These are phyloP conservation scores for Rhynchospora pubera DNA, from an alignment of 176 grass and related monocot genomes.

Conservation along the genomic window DNA sequence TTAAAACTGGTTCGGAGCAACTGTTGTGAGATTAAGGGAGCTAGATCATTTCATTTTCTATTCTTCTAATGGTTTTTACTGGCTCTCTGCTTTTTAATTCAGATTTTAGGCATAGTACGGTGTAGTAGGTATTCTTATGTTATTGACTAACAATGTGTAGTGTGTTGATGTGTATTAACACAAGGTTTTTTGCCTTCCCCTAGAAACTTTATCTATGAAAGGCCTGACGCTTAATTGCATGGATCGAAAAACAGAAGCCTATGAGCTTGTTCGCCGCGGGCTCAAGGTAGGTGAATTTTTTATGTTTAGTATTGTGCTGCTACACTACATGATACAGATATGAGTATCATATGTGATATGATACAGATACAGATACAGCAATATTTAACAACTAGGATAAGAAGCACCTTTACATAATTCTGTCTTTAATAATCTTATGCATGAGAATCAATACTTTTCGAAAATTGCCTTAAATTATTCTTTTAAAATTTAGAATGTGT, in stretches of 20 bases:
- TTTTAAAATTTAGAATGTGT: not conserved
- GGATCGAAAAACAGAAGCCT: conserved; percentile 96
- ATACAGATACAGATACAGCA: not conserved
- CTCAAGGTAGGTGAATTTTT: conserved; percentile 52
- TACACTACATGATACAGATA: not conserved
- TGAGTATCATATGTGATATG: not conserved
- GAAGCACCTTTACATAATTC: not conserved
- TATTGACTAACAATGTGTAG: not conserved
- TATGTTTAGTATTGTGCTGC: not conserved
- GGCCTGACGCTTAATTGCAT: conserved; percentile 98
- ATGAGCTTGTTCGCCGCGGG: conserved; percentile 94
- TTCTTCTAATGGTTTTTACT: not conserved
- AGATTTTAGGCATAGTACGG: not conserved
- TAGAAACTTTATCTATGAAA: conserved; percentile 99
- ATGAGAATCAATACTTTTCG: not conserved
- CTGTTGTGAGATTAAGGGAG: not conserved
- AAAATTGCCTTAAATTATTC: not conserved
- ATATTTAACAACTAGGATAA: not conserved
- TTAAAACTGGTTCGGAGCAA: not conserved
- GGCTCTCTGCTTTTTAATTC: not conserved
- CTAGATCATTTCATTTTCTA: not conserved
- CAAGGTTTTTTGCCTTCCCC: conserved; percentile 8
- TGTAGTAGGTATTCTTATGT: not conserved
- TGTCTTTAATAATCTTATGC: not conserved
- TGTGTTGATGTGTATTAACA: not conserved